Evolutionary conservation across 768 basidiomycete genomes (phyloP), one percentile per base, ranked within the genome.

Genomic region (Lentinula boryana): DNA sequence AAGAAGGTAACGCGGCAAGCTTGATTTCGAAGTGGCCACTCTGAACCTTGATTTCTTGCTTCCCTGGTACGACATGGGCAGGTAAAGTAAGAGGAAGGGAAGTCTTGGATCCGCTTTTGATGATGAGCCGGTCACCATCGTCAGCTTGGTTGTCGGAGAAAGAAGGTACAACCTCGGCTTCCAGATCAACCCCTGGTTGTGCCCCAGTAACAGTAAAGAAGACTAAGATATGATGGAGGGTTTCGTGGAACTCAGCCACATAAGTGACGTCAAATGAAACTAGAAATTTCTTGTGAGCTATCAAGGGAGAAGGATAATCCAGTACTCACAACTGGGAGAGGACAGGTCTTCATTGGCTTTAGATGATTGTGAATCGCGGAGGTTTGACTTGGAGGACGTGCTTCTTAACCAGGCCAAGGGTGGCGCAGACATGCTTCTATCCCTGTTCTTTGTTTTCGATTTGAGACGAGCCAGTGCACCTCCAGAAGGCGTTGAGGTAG

Each of bases 191-290:
- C 2, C 80, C 80, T 4, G 80, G 73, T 1, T 74, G 77, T 4
- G 76, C 68, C 3, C 83, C 82, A 1, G 77, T 77, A 35, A 86
- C 74, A 21, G 82, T 82, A 56, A 95, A 75, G 69, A 93, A 89
- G 23, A 93, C 82, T 38, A 93, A 76, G 33, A 96, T 80, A 53
- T 88, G 88, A 23, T 86, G 85, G 4, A 98, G 82, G 60, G 86
- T 91, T 69, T 95, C 91, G 68, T 95, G 93, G 67, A 92, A 83
- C 72, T 97, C 95, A 27, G 83, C 82, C 36, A 84, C 76, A 64
- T 83, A 82, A 48, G 72, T 66, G 31, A 83, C 74, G 36, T 82
- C 79, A 60, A 84, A 80, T 4, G 67, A 76, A 66, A 67, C 65
- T 71, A 48, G 1, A 41, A 44, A 57, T 32, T 38, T 49, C 33